Evolutionary conservation across 108 stramenopile genomes (phyloP).

Genomic region (Nitzschia sp.): DNA sequence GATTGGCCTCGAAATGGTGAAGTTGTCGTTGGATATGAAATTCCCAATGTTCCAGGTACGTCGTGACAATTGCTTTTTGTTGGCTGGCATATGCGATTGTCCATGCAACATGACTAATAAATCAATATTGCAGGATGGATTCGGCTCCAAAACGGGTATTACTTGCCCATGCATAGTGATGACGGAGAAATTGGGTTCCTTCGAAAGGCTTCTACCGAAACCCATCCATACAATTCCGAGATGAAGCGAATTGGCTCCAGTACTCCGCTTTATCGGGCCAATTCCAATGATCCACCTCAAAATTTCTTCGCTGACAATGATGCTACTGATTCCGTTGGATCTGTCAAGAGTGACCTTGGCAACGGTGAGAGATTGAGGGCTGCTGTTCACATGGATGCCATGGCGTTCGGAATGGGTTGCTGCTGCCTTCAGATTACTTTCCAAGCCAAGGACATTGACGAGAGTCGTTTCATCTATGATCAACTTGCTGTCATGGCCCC

Average conservation of each 20-base stretch:
- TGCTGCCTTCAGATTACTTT: slow-evolving; percentile 99
- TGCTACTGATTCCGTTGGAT: background rate
- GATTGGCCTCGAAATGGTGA: slow-evolving; percentile 93
- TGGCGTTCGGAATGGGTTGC: slow-evolving; percentile 99
- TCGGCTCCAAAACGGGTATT: slow-evolving; percentile 88
- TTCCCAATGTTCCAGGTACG: slow-evolving; percentile 75
- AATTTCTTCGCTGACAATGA: background rate
- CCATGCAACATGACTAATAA: background rate
- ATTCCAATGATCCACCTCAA: slow-evolving; percentile 22
- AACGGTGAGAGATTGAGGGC: slow-evolving; percentile 57
- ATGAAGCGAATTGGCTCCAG: slow-evolving; percentile 68
- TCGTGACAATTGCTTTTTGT: background rate
- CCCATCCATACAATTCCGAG: slow-evolving; percentile 68
- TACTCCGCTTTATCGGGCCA: slow-evolving; percentile 64
- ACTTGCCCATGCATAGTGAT: slow-evolving; percentile 81
- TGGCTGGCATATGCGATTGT: slow-evolving; percentile 5
- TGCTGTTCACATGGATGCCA: slow-evolving; percentile 97
- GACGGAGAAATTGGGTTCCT: slow-evolving; percentile 72
- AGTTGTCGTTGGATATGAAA: slow-evolving; percentile 79
- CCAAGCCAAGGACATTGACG: slow-evolving; percentile 95
- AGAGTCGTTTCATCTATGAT: slow-evolving; percentile 96
- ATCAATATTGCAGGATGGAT: slow-evolving; percentile 57
- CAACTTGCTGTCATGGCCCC: slow-evolving; percentile 97
- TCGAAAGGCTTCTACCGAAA: slow-evolving; percentile 67
- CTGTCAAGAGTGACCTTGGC: background rate